Percentiles rank a stretch among this genome's conserved stretches.
phyloP scores from a whole-genome alignment of 1,284 basidiomycete genomes.

The Ustilago hordei region DNA sequence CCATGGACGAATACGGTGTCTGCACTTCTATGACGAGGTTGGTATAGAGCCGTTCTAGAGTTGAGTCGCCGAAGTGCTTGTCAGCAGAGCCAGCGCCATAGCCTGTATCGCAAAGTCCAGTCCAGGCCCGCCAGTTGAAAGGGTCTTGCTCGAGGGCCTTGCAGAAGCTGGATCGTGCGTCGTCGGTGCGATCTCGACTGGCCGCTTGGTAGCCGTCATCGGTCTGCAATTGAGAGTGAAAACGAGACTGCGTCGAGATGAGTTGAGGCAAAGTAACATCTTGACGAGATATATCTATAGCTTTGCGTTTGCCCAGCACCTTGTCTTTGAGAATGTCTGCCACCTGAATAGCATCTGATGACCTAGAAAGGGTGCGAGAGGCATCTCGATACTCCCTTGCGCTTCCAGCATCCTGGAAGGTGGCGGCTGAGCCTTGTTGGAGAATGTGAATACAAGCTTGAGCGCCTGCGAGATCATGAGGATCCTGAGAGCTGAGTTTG shows the following conservation, averaged over 20 bases:
- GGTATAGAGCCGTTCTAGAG: constrained; percentile 30
- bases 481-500: constrained; percentile 38
- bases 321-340: constrained; percentile 26
- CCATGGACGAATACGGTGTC: constrained; percentile 21
- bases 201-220: constrained; percentile 52
- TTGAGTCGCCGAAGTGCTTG: constrained; percentile 16
- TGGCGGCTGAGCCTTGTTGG: constrained; percentile 54
- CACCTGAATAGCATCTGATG: constrained; percentile 56
- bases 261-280: constrained; percentile 5
- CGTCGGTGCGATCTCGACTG: constrained; percentile 36
- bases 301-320: constrained; percentile 43
- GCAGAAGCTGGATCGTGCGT: constrained; percentile 47
- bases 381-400: constrained; percentile 63
- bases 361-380: constrained; percentile 51
- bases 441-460: constrained; percentile 62
- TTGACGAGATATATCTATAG: constrained; percentile 7
- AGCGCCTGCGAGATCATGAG: constrained; percentile 52
- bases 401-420: constrained; percentile 54
- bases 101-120: constrained; percentile 60
- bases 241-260: constrained; percentile 22
- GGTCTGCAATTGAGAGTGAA: constrained; percentile 51
- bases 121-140: constrained; percentile 64
- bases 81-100: constrained; percentile 20
- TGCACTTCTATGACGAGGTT: constrained; percentile 21
- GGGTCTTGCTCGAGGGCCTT: constrained; percentile 51